Base-by-base conservation (phyloP, 1,284 basidiomycete species). In the Cutaneotrichosporon dermatis region DNA sequence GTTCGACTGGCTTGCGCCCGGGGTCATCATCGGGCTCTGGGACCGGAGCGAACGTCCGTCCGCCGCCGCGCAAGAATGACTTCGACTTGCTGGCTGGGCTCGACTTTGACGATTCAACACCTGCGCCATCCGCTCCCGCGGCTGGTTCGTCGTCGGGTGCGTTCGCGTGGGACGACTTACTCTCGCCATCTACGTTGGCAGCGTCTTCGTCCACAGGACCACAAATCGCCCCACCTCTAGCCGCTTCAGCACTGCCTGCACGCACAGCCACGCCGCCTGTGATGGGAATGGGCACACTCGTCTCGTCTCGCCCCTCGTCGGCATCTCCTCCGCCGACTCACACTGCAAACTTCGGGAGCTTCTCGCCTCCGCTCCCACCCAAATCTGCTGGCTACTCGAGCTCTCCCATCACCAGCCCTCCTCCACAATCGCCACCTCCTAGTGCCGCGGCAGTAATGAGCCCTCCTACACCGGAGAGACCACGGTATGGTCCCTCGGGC, bases 41-140 rank as follows among this genome's bases (percentile, higher is more conserved):
- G 13, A 35, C 6, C 10, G 34, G 34, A 7, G 16, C 48, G 4
- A 40, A 40, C 39, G 39, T 40, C 39, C 48, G 34, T 13, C 46
- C 43, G 3, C 34, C 58, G 7, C 50, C 56, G 4, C 43, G n/a
- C 36, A 37, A 15, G 25, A 58, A 57, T 12, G 66, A 68, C 37
- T 64, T 75, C 59, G 75, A 76, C 56, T 62, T 76, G 7, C 59
- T 76, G 9, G 66, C 68, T 12, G 74, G 66, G 4, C 60, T 76
- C 7, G 67, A 73, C 53, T 73, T 73, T 55, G 66, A 64, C 34
- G 63, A 58, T 13, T 9, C 16, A 16, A 15, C 42, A 9, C 45
- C 45, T 11, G 45, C 45, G 2, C 45, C 45, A 25, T 1, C 45
- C 6, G 12, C n/a, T 11, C 55, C 46, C 13, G 34, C 59, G 10